Conservation (phyloP, 2,329 filamentous ascomycete species). For the Chrysosporium queenslandicum region DNA sequence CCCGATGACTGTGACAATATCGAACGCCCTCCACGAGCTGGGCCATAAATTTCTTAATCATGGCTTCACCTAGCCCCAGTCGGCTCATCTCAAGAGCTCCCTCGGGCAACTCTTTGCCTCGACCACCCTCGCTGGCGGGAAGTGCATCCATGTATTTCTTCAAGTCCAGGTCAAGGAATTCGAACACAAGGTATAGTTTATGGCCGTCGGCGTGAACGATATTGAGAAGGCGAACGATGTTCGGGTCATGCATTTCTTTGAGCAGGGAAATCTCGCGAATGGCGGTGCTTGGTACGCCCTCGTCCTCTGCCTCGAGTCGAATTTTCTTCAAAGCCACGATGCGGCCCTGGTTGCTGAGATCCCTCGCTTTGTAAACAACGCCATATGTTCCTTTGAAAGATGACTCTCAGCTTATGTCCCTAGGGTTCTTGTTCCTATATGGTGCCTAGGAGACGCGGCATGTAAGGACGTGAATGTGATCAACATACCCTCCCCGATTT, state of each 20-base stretch:
- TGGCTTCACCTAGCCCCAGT: slow-evolving; percentile 63
- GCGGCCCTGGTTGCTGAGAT: slow-evolving; percentile 68
- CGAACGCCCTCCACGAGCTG: slow-evolving; percentile 74
- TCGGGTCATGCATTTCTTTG: slow-evolving; percentile 88
- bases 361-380: slow-evolving; percentile 88
- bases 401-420: background rate
- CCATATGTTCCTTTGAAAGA: slow-evolving; percentile 66
- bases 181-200: slow-evolving; percentile 87
- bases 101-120: slow-evolving; percentile 75
- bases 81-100: slow-evolving; percentile 55
- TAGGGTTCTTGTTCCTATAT: background rate
- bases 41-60: slow-evolving; percentile 89
- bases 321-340: slow-evolving; percentile 95
- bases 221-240: slow-evolving; percentile 79
- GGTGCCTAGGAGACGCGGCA: slow-evolving; percentile 1
- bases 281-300: slow-evolving; percentile 82
- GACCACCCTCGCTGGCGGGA: slow-evolving; percentile 71
- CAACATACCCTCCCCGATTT: slow-evolving; percentile 81
- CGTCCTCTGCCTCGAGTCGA: slow-evolving; percentile 86
- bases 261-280: slow-evolving; percentile 90
- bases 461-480: background rate
- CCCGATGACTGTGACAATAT: slow-evolving; percentile 81
- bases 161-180: slow-evolving; percentile 81
- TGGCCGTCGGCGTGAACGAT: slow-evolving; percentile 91
- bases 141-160: slow-evolving; percentile 96